These are phyloP conservation scores for Plasmodium malariae DNA, from an alignment of 169 alveolate genomes.

Conservation along the genomic window DNA sequence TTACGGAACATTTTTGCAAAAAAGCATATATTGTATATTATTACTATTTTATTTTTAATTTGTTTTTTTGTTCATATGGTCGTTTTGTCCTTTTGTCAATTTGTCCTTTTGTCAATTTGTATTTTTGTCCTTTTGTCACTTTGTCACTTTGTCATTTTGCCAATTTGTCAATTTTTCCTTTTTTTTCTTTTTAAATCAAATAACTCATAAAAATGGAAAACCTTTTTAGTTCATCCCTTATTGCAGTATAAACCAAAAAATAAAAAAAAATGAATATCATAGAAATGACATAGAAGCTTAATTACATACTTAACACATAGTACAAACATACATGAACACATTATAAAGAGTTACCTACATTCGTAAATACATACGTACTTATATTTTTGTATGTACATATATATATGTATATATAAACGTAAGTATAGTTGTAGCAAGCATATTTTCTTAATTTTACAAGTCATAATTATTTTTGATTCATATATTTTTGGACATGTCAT, in stretches of 20 bases:
- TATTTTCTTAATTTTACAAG: not conserved
- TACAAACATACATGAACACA: not conserved
- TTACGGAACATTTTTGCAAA: not conserved
- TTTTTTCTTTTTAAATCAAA: constrained; percentile 2
- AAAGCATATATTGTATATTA: too few species aligned
- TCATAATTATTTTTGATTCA: too few species aligned
- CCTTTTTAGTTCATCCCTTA: constrained; percentile 14
- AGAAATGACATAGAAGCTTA: not conserved
- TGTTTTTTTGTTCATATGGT: not conserved
- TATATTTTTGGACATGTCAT: too few species aligned
- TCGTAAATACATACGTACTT: not conserved
- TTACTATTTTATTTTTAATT: too few species aligned
- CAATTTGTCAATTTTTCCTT: constrained; percentile 1
- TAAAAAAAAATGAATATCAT: not conserved
- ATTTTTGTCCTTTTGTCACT: too few species aligned
- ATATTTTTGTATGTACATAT: not conserved
- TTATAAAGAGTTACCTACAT: not conserved
- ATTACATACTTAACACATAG: too few species aligned
- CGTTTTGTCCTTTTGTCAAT: too few species aligned
- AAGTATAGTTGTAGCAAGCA: not conserved
- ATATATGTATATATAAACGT: not conserved
- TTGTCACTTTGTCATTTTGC: too few species aligned
- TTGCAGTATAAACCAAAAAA: constrained; percentile 23
- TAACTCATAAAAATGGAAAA: constrained; percentile 26
- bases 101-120: too few species aligned